Conservation (phyloP, 2,329 filamentous ascomycete genomes). For the Didymella pinodella region DNA sequence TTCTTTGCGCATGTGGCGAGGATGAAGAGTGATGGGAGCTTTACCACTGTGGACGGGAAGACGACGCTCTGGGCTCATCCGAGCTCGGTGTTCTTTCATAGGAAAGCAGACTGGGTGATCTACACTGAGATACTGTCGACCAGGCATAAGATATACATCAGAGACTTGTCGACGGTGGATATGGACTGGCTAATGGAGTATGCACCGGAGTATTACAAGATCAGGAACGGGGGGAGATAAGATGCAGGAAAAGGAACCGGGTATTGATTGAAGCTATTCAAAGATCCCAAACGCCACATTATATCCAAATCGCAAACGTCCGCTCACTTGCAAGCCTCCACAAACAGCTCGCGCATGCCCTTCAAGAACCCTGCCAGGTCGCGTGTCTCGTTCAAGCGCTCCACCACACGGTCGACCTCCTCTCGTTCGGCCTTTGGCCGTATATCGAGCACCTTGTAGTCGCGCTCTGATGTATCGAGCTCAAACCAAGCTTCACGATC, state of each 20-base stretch:
- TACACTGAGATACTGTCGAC: slow-evolving; percentile 95
- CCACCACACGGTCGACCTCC: slow-evolving; percentile 77
- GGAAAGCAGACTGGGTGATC: slow-evolving; percentile 95
- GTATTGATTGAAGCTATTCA: slow-evolving; percentile 22
- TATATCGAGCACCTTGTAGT: slow-evolving; percentile 84
- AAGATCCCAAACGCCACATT: slow-evolving; percentile 19
- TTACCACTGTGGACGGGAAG: slow-evolving; percentile 82
- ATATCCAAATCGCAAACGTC: slow-evolving; percentile 1
- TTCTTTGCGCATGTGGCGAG: slow-evolving; percentile 93
- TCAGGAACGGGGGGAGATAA: slow-evolving; percentile 34
- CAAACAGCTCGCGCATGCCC: slow-evolving; percentile 81
- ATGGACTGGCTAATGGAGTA: slow-evolving; percentile 92
- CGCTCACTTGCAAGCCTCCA: slow-evolving; percentile 59
- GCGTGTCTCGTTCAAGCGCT: slow-evolving; percentile 80
- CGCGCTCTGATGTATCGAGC: slow-evolving; percentile 78
- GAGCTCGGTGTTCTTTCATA: slow-evolving; percentile 92
- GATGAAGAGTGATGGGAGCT: slow-evolving; percentile 93
- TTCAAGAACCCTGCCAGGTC: slow-evolving; percentile 77
- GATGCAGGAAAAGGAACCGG: slow-evolving; percentile 3
- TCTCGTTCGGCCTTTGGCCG: slow-evolving; percentile 83
- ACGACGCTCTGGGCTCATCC: slow-evolving; percentile 87
- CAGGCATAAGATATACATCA: slow-evolving; percentile 84
- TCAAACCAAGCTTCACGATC: slow-evolving; percentile 94
- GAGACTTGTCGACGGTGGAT: slow-evolving; percentile 92
- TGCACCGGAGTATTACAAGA: slow-evolving; percentile 70